Base-by-base conservation (phyloP, 2,329 filamentous ascomycete species). In the Huntiella decipiens region DNA sequence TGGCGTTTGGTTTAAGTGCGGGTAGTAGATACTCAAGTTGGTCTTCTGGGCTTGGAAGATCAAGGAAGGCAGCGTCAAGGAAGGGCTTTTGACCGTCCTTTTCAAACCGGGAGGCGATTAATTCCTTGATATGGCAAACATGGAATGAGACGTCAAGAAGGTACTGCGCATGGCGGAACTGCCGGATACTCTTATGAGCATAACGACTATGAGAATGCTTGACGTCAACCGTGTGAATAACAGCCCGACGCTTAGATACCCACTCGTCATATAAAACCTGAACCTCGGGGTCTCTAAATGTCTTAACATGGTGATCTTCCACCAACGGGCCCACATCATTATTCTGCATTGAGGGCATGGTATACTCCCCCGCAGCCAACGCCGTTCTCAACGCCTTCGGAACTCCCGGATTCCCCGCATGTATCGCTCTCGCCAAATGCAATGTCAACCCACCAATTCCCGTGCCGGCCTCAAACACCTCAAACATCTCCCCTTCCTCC, bases 401-500 rank as follows among this genome's bases (percentile, higher is more conserved):
- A 3, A 62, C 44, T 5, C 66, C 60, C 2, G 72, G 62, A 55
- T 87, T 87, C 13, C 75, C 79, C 38, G 73, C 82, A 56, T 87
- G 79, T 39, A 91, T 73, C 2, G 82, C 81, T 44, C 81, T 72
- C 28, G 82, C 77, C 16, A 91, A 66, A 55, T 87, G 74, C 4
- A 91, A 61, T 0, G 82, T 88, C 48, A 91, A 61, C 32, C 79
- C 77, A 48, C 83, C 84, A 66, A 87, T 82, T n/a, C 83, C 84
- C 3, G 83, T 91, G 12, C 84, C 83, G 40, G 82, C 82, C 60
- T 91, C 84, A 44, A 91, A 76, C 38, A 91, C 82, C 56, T 88
- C 80, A 10, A 87, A 59, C 0, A 68, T 71, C 6, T 64, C 59
- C 49, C 15, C 58, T 57, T 17, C 61, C 57, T 40, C 28, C 4